Evolutionary conservation across 805 yeast species (phyloP), one percentile per base, ranked within the genome.

Genomic region (Ogataea minuta): DNA sequence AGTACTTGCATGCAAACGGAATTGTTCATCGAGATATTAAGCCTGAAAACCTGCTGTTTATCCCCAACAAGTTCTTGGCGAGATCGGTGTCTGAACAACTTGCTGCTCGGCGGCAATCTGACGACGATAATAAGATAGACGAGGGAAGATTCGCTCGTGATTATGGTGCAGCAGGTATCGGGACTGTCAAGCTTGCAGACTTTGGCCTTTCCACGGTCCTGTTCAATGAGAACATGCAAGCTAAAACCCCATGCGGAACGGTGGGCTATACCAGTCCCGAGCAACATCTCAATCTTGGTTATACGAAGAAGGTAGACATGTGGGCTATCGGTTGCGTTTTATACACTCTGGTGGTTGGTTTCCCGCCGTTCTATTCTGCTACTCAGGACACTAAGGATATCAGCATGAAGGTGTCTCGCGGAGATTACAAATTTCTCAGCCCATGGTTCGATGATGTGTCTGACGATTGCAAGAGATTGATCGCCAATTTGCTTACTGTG

Each of bases 381-480:
- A 58, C 57, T 31, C 63, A 59, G 44, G 81, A 83, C 52, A 71
- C 79, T 3, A 70, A 70, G 46, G 70, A 68, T 34, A 66, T 85
- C 31, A 79, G 89, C 4, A 71, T 72, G 39, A 85, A 84, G 57
- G 86, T 84, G 23, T 69, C 84, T 9, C 70, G 69, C 32, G 95
- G 93, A 24, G 81, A 84, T 41, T 85, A 74, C 60, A 74, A 77
- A n/a, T 85, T 84, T 57, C 66, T 85, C 37, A 66, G 74, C 43
- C 95, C 95, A 2, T 85, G 95, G 95, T 85, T 93, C 87, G 93
- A 84, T 61, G 95, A 85, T 57, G 81, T 85, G 24, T 72, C 82
- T 35, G 62, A 58, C 27, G 87, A 79, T 25, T 90, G 89, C 19
- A 85, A 84, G 54, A 73, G 74, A 50, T 72, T 85, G 52, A 85